Base-by-base conservation (phyloP, 2,329 filamentous ascomycete genomes). In the Microdochium nivale region DNA sequence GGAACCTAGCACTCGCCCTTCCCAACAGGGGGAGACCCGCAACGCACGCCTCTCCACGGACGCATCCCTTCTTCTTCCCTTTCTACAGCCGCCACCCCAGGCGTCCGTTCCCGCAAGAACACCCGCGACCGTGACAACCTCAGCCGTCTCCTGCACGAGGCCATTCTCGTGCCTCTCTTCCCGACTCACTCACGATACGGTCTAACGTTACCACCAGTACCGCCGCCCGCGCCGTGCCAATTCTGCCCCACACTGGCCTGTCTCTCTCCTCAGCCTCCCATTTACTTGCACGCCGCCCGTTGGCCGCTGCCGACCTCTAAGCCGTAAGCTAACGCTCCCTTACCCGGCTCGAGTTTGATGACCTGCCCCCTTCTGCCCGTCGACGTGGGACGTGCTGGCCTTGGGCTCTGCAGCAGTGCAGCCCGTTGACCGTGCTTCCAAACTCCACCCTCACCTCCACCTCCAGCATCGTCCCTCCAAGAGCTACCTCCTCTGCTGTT, bases 91-190 rank as follows among this genome's bases (percentile, higher is more conserved):
- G 40, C 40, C 35, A 16, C 4, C 35, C 19, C 27, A 30, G 27
- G 35, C 14, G 19, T 40, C n/a, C n/a, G n/a, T 19, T 40, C 35
- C 16, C 35, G 35, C 11, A 30, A 30, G n/a, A 30, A 30, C 27
- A 44, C n/a, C 40, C 40, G 40, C 40, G 40, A 44, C 40, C 40
- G 40, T 44, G 40, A 23, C 40, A 44, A 44, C 40, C 40, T 44
- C 21, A 13, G 13, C 19, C 40, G 4, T 19, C 27, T 5, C 40
- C 40, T 44, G 40, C 40, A 44, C 8, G 40, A 44, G 13, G 40
- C 21, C 23, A 5, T 24, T 13, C 13, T 44, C 19, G 16, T 44
- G 40, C 40, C 40, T 44, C 35, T 40, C 19, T 23, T 16, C 40
- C 8, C 40, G 27, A 16, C 40, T 44, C 40, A 19, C 40, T 44